These are phyloP conservation scores for Tylopilus sp. DNA, from an alignment of 768 basidiomycete species.

Conservation along the genomic window DNA sequence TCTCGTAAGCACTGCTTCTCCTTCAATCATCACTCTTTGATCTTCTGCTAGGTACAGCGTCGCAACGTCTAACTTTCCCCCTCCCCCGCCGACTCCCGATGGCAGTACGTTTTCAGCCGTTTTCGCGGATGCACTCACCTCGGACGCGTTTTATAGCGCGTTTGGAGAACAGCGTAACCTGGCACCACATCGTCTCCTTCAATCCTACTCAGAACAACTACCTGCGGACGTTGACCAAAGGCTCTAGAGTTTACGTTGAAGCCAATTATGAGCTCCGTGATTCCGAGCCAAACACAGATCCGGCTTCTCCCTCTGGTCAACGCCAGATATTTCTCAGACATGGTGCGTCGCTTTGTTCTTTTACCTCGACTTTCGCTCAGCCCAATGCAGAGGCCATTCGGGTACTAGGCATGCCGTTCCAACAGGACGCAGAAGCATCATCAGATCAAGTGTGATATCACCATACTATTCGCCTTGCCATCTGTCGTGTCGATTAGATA, in stretches of 20 bases:
- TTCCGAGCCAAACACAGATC: slow-evolving; percentile 62
- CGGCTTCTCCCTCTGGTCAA: slow-evolving; percentile 65
- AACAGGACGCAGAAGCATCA: slow-evolving; percentile 18
- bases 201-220: slow-evolving; percentile 55
- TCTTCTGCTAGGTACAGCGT: slow-evolving; percentile 59
- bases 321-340: slow-evolving; percentile 82
- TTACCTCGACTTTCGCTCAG: slow-evolving; percentile 3
- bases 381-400: slow-evolving; percentile 48
- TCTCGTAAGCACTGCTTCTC: slow-evolving; percentile 48
- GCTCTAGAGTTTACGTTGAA: slow-evolving; percentile 77
- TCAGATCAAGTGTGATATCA: slow-evolving; percentile 19
- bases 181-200: slow-evolving; percentile 79
- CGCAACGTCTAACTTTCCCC: slow-evolving; percentile 63
- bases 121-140: neutral
- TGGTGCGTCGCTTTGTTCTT: slow-evolving; percentile 43
- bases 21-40: neutral
- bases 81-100: slow-evolving; percentile 54
- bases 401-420: slow-evolving; percentile 38
- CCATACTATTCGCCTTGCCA: neutral
- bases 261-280: slow-evolving; percentile 74
- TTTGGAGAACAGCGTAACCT: slow-evolving; percentile 52
- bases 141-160: slow-evolving; percentile 42
- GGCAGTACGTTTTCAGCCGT: slow-evolving; percentile 46
- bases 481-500: slow-evolving; percentile 1
- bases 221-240: slow-evolving; percentile 63